phyloP scores from a whole-genome alignment of 352 stramenopile genomes.

The Pythium oligandrum region DNA sequence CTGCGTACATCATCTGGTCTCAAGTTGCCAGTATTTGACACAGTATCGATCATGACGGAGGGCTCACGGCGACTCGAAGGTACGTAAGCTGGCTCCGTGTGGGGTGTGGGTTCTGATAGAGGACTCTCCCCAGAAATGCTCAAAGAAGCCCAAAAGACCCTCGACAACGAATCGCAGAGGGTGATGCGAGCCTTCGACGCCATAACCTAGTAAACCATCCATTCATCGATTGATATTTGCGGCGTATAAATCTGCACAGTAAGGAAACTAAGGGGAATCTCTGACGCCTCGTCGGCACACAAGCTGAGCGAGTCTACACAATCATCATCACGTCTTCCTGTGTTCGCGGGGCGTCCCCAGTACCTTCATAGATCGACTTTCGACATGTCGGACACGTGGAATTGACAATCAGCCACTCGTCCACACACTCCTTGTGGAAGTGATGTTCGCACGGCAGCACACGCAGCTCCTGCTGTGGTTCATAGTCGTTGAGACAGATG shows the following conservation, averaged over 20 bases:
- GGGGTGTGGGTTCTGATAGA: neutral
- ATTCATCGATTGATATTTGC: no score
- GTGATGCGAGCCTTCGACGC: slow-evolving; percentile 10
- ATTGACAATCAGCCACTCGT: slow-evolving; percentile 88
- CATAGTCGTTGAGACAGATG: slow-evolving; percentile 90
- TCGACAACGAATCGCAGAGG: slow-evolving; percentile 12
- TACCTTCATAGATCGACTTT: slow-evolving; percentile 61
- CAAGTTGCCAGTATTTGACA: slow-evolving; percentile 11
- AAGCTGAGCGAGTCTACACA: slow-evolving; percentile 18
- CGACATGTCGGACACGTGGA: slow-evolving; percentile 85
- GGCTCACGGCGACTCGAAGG: slow-evolving; percentile 7
- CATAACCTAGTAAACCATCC: no score
- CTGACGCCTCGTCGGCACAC: neutral
- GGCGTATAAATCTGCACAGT: no score
- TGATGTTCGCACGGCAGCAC: slow-evolving; percentile 95
- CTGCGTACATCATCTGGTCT: neutral
- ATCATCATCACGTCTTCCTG: slow-evolving; percentile 62
- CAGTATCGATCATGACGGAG: slow-evolving; percentile 8
- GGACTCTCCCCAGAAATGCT: slow-evolving; percentile 8
- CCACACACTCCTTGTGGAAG: slow-evolving; percentile 91
- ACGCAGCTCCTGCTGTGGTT: slow-evolving; percentile 83
- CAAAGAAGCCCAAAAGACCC: slow-evolving; percentile 8
- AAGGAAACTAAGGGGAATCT: neutral
- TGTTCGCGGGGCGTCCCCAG: slow-evolving; percentile 21
- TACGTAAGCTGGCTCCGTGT: neutral